phyloP scores from a whole-genome alignment of 352 stramenopile genomes.

The Globisporangium echinulatum region DNA sequence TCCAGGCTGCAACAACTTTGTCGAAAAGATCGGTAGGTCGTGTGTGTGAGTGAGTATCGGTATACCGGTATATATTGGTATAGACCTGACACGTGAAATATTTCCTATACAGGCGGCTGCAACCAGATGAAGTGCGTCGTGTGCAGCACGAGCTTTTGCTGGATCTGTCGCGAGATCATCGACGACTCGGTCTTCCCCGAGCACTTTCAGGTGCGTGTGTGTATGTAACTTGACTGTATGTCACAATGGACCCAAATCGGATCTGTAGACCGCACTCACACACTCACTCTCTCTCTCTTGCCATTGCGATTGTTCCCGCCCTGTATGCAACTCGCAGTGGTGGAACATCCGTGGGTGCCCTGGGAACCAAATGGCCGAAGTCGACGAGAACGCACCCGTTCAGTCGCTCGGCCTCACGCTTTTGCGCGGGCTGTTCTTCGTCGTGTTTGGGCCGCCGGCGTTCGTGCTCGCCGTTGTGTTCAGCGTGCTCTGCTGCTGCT shows the following conservation, averaged over 20 bases:
- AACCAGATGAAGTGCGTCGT: slow-evolving; percentile 89
- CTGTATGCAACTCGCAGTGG: slow-evolving; percentile 29
- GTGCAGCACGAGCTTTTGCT: slow-evolving; percentile 85
- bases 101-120: slow-evolving; percentile 48
- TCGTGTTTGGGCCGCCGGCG: slow-evolving; percentile 58
- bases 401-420: slow-evolving; percentile 30
- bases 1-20: slow-evolving; percentile 80
- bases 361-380: slow-evolving; percentile 66
- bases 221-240: not conserved
- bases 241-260: not conserved
- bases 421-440: slow-evolving; percentile 47
- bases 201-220: slow-evolving; percentile 65
- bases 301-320: not conserved
- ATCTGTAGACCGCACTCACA: not conserved
- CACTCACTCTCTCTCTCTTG: too few species aligned
- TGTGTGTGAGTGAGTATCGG: too few species aligned
- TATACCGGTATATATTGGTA: not conserved
- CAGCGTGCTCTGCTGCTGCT: slow-evolving; percentile 57
- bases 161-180: slow-evolving; percentile 78
- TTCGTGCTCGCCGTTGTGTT: slow-evolving; percentile 52
- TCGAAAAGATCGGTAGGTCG: slow-evolving; percentile 75
- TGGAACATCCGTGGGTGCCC: slow-evolving; percentile 73
- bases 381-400: slow-evolving; percentile 31
- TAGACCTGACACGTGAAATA: not conserved
- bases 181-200: slow-evolving; percentile 81